phyloP scores from a whole-genome alignment of 2,329 filamentous ascomycete species.

The Talaromyces verruculosus region DNA sequence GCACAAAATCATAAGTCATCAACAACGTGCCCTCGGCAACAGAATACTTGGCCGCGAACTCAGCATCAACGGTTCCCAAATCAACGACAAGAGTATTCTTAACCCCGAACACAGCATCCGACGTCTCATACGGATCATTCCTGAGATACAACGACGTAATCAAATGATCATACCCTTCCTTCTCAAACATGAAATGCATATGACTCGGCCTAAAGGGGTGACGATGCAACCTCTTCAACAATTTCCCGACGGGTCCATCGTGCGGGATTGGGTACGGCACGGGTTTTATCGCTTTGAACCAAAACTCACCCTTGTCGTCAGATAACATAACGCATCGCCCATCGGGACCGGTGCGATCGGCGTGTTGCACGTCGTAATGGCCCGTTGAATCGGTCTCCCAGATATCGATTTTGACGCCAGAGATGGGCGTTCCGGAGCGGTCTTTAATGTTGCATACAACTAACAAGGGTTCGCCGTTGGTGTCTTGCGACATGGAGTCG shows the following conservation, averaged over 20 bases:
- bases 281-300: conserved; percentile 81
- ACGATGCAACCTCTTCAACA: conserved; percentile 65
- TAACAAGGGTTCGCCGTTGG: conserved; percentile 65
- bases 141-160: conserved; percentile 82
- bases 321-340: conserved; percentile 69
- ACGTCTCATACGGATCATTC: conserved; percentile 76
- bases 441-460: conserved; percentile 73
- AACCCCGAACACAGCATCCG: conserved; percentile 83
- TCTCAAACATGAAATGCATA: conserved; percentile 81
- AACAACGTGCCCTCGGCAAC: conserved; percentile 64
- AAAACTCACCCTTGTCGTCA: conserved; percentile 72
- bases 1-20: conserved; percentile 72
- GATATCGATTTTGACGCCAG: conserved; percentile 71
- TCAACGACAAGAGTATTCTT: conserved; percentile 74
- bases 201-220: conserved; percentile 76
- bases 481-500: conserved; percentile 45
- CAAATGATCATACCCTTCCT: conserved; percentile 72
- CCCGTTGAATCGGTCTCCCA: conserved; percentile 68
- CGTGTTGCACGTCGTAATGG: conserved; percentile 78
- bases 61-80: conserved; percentile 53
- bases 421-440: conserved; percentile 61
- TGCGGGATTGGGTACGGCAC: conserved; percentile 83
- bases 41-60: conserved; percentile 60
- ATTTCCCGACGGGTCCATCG: conserved; percentile 77
- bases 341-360: conserved; percentile 62